Evolutionary conservation across 2,329 filamentous ascomycete genomes (phyloP), one percentile per base, ranked within the genome.

Genomic region (Byssoonygena ceratinophila): DNA sequence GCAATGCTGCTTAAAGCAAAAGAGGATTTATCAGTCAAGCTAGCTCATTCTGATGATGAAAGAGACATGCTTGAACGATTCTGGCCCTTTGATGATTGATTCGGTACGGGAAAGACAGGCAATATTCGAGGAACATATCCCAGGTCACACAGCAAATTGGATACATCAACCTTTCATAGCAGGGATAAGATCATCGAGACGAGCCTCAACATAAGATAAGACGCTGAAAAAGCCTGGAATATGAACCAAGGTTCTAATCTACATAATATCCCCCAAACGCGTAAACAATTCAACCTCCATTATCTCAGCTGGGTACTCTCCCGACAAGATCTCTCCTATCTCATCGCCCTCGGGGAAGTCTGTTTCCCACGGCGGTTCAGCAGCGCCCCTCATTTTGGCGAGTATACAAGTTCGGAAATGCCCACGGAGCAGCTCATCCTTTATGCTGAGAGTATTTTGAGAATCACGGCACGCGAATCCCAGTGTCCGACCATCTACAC

Each of bases 221-320:
- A n/a, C n/a, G n/a, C n/a, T n/a, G n/a, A n/a, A n/a, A n/a, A n/a
- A n/a, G n/a, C n/a, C n/a, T n/a, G n/a, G n/a, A n/a, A n/a, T n/a
- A n/a, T n/a, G n/a, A n/a, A n/a, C n/a, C n/a, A n/a, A n/a, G n/a
- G n/a, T n/a, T n/a, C n/a, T n/a, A n/a, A n/a, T n/a, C n/a, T n/a
- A n/a, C n/a, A n/a, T n/a, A n/a, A n/a, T n/a, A n/a, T n/a, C n/a
- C n/a, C n/a, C n/a, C n/a, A 64, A 45, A 11, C 61, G 56, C 54
- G 36, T 61, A 45, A 63, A 63, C 3, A 65, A 40, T 54, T 63
- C 59, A 16, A 55, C 59, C 45, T 64, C 57, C 61, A 64, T 63
- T 36, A 60, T 57, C 31, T 63, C 51, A 23, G 49, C 59, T 14
- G 57, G 59, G 52, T 58, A 57, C 80, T 79, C 77, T 76, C 79